Conservation (phyloP, 768 basidiomycete species). For the Crassisporium funariophilum region DNA sequence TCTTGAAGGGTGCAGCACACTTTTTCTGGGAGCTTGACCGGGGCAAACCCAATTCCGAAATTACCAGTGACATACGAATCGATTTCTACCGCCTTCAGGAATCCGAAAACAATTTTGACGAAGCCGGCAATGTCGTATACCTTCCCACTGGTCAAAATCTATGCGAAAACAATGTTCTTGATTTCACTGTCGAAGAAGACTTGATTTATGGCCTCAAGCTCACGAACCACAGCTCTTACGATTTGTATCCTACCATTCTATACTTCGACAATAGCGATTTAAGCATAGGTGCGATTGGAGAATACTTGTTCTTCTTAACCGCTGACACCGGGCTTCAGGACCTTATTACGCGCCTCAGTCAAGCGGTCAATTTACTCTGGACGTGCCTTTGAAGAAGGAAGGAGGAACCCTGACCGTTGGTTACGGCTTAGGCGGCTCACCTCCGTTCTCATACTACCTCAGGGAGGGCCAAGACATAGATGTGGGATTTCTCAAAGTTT, state of each 20-base stretch:
- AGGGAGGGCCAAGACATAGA: conserved; percentile 14
- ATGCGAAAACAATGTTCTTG: conserved; percentile 5
- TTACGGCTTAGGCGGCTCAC: conserved; percentile 10
- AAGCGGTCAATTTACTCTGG: neutral
- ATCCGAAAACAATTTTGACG: conserved; percentile 4
- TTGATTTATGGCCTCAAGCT: conserved; percentile 15
- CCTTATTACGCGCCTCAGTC: conserved; percentile 10
- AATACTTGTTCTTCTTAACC: neutral
- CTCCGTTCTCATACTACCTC: conserved; percentile 13
- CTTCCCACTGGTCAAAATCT: conserved; percentile 10
- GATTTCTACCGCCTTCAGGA: neutral
- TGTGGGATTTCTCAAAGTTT: conserved; percentile 18
- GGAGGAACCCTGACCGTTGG: conserved; percentile 16
- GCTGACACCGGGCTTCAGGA: neutral
- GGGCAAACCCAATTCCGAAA: conserved; percentile 5
- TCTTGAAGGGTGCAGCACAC: conserved; percentile 10
- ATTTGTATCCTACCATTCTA: conserved; percentile 17
- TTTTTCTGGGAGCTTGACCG: conserved; percentile 17
- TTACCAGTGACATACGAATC: neutral
- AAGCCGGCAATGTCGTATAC: neutral
- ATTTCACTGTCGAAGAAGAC: conserved; percentile 13
- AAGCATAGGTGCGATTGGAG: conserved; percentile 17
- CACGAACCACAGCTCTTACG: conserved; percentile 11
- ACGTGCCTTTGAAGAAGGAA: conserved; percentile 12
- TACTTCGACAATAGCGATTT: conserved; percentile 22